phyloP scores from a whole-genome alignment of 805 yeast genomes.

The Candida sphagnicola region DNA sequence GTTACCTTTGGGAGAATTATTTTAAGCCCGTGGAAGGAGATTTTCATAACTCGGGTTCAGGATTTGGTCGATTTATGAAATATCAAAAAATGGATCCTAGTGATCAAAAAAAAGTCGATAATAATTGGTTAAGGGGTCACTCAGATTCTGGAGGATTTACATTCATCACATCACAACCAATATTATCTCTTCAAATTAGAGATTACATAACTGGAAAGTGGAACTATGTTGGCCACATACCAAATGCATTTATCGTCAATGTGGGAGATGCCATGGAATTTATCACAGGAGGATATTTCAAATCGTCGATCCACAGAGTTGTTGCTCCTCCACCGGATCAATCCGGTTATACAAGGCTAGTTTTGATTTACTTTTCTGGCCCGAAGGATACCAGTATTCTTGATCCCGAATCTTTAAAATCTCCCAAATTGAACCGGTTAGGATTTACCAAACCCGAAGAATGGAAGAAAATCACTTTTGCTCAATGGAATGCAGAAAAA shows the following conservation, averaged over 20 bases:
- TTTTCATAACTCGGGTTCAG: constrained; percentile 21
- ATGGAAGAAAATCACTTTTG: constrained; percentile 25
- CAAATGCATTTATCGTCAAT: constrained; percentile 25
- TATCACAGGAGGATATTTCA: constrained; percentile 27
- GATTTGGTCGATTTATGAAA: constrained; percentile 27
- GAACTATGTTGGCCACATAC: constrained; percentile 28
- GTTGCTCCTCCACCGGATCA: constrained; percentile 25
- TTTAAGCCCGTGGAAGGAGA: constrained; percentile 21
- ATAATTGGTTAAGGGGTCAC: constrained; percentile 27
- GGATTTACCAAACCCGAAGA: constrained; percentile 20
- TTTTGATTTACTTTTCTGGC: constrained; percentile 21
- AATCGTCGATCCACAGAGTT: constrained; percentile 23
- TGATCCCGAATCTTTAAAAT: constrained; percentile 23
- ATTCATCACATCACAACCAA: constrained; percentile 29
- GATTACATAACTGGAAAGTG: constrained; percentile 26
- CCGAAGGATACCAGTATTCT: constrained; percentile 16
- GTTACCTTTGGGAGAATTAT: constrained; percentile 24
- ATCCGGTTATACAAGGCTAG: constrained; percentile 18
- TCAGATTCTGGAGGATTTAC: constrained; percentile 29
- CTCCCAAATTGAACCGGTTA: constrained; percentile 19
- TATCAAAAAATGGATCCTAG: constrained; percentile 22
- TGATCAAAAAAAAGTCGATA: constrained; percentile 21
- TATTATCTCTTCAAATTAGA: constrained; percentile 25
- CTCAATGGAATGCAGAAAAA: constrained; percentile 38
- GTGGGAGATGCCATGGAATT: constrained; percentile 29